Evolutionary conservation across 2,329 filamentous ascomycete genomes (phyloP), one percentile per base, ranked within the genome.

Genomic region (Corinectria fuckeliana): DNA sequence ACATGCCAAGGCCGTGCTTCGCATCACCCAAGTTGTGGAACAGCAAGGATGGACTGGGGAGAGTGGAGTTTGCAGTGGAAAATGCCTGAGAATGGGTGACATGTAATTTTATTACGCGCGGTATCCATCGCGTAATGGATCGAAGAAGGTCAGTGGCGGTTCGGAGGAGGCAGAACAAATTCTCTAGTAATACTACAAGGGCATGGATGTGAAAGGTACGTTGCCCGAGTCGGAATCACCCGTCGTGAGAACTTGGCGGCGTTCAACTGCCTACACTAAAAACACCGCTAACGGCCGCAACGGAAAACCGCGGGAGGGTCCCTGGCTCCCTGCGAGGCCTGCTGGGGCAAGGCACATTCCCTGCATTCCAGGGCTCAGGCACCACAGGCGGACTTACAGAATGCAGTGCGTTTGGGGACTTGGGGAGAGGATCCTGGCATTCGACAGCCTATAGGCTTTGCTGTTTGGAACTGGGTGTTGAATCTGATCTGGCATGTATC

Each of bases 361-460:
- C 50, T 59, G 56, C 56, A 50, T 59, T 49, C 34, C 48, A 52
- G 55, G 55, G 49, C 28, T 50, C 38, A 45, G 42, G 34, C 36
- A 38, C 45, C 32, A 3, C 28, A 44, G 26, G 32, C 50, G n/a
- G 21, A 30, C 45, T 39, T 50, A 47, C 50, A 59, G 26, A 47
- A 30, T 45, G 42, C 42, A 18, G 23, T 16, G 14, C 26, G 18
- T 26, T 50, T 28, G 45, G 23, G 28, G 23, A 20, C 25, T 50
- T 28, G 45, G 23, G 28, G 23, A 20, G 21, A 42, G 18, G 28
- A 39, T 54, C 36, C 28, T 23, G 56, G 28, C 21, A n/a, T 26
- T 36, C n/a, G 20, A 8, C 44, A 26, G 26, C n/a, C 21, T 42
- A 10, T 20, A 3, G 18, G 11, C 20, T 5, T 41, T 14, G 10